These are phyloP conservation scores for Lichina pygmaea DNA, from an alignment of 495 filamentous ascomycete species.

Conservation along the genomic window DNA sequence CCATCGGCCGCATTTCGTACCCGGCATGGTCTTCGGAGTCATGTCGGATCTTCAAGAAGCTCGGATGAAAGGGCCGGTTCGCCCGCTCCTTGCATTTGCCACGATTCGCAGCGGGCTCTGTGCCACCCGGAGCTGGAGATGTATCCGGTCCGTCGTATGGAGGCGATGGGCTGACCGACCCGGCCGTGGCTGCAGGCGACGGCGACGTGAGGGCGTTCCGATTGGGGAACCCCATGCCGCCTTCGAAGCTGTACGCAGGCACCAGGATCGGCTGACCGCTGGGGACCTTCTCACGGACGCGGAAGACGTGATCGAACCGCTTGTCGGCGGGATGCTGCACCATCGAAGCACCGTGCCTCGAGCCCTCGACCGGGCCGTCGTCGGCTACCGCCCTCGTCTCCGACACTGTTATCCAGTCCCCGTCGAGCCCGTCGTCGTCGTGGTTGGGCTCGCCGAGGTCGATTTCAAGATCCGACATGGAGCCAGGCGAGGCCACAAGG, in stretches of 20 bases:
- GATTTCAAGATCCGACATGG: no score
- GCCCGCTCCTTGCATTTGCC: no score
- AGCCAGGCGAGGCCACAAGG: no score
- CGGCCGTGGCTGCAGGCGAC: not conserved
- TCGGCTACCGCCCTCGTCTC: not conserved
- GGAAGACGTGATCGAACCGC: slow-evolving; percentile 2
- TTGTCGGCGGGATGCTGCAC: slow-evolving; percentile 1
- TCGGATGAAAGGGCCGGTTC: no score
- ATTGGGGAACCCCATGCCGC: not conserved
- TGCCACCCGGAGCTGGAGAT: no score
- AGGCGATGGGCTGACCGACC: no score
- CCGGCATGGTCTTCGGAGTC: no score
- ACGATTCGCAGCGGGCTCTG: no score
- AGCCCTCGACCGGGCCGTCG: not conserved
- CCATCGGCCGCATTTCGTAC: no score
- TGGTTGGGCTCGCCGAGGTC: not conserved
- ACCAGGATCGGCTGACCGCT: not conserved
- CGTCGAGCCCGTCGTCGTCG: slow-evolving; percentile 4
- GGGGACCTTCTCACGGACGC: not conserved
- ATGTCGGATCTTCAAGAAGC: no score
- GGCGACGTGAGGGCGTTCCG: slow-evolving; percentile 3
- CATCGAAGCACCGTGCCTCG: not conserved
- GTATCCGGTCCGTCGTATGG: no score
- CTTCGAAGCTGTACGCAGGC: slow-evolving; percentile 1
- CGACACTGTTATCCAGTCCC: slow-evolving; percentile 12